phyloP scores from a whole-genome alignment of 2,329 filamentous ascomycete species.

The Fonsecaea nubica region DNA sequence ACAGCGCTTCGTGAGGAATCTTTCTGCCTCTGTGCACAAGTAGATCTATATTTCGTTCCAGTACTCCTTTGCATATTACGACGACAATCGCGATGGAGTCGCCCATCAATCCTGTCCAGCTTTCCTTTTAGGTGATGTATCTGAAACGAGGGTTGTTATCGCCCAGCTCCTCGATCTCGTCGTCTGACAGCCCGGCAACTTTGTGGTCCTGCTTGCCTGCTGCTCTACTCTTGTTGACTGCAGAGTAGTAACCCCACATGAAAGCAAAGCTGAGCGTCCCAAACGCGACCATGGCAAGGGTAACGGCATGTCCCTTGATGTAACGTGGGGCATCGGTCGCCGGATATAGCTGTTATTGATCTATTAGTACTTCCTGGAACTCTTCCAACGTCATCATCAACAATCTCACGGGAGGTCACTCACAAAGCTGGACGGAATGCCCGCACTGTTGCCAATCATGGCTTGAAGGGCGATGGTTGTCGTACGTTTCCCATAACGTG shows the following conservation, averaged over 20 bases:
- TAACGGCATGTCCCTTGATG: conserved; percentile 6
- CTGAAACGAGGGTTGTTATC: conserved; percentile 46
- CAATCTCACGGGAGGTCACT: background rate
- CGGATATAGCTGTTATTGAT: conserved; percentile 15
- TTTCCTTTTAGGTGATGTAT: background rate
- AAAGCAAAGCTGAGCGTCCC: conserved; percentile 60
- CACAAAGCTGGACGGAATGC: conserved; percentile 73
- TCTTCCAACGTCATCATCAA: background rate
- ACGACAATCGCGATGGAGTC: too few relatives aligned
- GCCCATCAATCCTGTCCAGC: too few relatives aligned
- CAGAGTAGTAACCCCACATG: conserved; percentile 61
- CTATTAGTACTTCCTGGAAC: too few relatives aligned
- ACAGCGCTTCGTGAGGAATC: too few relatives aligned
- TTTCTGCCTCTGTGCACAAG: too few relatives aligned
- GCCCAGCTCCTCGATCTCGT: conserved; percentile 51
- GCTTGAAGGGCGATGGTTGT: conserved; percentile 72
- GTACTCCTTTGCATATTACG: too few relatives aligned
- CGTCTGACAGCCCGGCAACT: conserved; percentile 48
- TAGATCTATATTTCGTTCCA: too few relatives aligned
- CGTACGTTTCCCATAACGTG: conserved; percentile 76
- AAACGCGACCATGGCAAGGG: conserved; percentile 52
- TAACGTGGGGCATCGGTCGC: conserved; percentile 3
- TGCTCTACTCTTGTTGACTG: conserved; percentile 51
- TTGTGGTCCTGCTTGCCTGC: conserved; percentile 49
- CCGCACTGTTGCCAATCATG: conserved; percentile 71